Percentiles rank a stretch among this genome's conserved stretches.
Conservation (phyloP, 73 alveolate genomes). For the Symbiodinium natans region DNA sequence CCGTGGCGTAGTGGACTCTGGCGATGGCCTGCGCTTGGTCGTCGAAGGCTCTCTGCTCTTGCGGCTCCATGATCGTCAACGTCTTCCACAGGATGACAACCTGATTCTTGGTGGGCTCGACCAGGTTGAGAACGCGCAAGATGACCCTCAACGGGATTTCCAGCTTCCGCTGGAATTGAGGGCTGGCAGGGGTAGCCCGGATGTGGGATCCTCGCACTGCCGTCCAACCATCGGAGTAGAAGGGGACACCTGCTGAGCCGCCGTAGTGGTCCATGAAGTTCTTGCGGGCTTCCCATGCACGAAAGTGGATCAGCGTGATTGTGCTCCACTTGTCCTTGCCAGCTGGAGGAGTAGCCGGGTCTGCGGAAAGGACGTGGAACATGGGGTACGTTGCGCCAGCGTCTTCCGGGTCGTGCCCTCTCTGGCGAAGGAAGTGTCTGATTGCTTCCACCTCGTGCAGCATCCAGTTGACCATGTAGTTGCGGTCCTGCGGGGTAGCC, state of each 20-base stretch:
- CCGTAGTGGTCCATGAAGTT: neutral
- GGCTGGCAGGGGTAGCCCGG: neutral
- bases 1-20: no score
- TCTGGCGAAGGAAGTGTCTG: neutral
- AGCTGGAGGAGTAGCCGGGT: neutral
- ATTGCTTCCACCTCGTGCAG: neutral
- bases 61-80: neutral
- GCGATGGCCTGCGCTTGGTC: no score
- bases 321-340: neutral
- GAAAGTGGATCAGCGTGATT: neutral
- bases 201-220: neutral
- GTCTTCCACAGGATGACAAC: neutral
- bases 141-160: neutral
- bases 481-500: neutral
- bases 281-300: neutral
- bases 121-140: neutral
- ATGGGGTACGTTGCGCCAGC: no score
- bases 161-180: neutral
- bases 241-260: neutral
- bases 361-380: neutral
- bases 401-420: neutral
- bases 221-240: no score
- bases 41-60: neutral
- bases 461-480: neutral
- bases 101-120: neutral